Conservation (phyloP, 805 yeast genomes). For the Lachancea fermentati region DNA sequence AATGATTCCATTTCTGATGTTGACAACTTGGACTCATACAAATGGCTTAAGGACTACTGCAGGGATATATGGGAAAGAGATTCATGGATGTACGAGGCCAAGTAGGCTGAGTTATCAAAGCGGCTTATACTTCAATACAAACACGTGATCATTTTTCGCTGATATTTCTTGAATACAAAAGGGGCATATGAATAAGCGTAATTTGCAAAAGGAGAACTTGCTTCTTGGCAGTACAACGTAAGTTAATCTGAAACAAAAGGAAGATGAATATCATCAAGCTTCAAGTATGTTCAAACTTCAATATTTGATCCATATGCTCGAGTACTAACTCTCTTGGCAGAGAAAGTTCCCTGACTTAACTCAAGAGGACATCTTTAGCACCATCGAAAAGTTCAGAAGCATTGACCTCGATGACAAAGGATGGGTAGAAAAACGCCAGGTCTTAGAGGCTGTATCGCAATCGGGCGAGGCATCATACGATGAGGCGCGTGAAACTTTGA, state of each 20-base stretch:
- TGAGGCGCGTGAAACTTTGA: slow-evolving; percentile 88
- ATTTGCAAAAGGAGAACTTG: no score
- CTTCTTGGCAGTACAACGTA: not conserved
- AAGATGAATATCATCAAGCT: slow-evolving; percentile 61
- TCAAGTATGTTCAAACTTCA: slow-evolving; percentile 45
- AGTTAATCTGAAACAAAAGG: not conserved
- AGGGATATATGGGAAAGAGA: slow-evolving; percentile 3
- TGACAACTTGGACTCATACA: slow-evolving; percentile 1
- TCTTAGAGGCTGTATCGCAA: slow-evolving; percentile 74
- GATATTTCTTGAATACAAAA: not conserved
- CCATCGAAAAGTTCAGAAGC: slow-evolving; percentile 80
- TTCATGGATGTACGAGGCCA: slow-evolving; percentile 5
- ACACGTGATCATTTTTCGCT: not conserved
- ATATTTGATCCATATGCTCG: no score
- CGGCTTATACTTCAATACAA: not conserved
- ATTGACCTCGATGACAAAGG: slow-evolving; percentile 92
- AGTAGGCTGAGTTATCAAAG: not conserved
- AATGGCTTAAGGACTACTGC: slow-evolving; percentile 8
- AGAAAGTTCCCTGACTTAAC: slow-evolving; percentile 80
- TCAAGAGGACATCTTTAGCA: slow-evolving; percentile 79
- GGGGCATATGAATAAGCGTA: not conserved
- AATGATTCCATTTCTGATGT: slow-evolving; percentile 1
- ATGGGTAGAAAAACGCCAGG: slow-evolving; percentile 87
- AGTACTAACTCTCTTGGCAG: slow-evolving; percentile 28
- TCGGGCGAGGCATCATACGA: slow-evolving; percentile 83